Evolutionary conservation across 306 rosid genomes (phyloP), one percentile per base, ranked within the genome.

Genomic region (Fagus crenata): DNA sequence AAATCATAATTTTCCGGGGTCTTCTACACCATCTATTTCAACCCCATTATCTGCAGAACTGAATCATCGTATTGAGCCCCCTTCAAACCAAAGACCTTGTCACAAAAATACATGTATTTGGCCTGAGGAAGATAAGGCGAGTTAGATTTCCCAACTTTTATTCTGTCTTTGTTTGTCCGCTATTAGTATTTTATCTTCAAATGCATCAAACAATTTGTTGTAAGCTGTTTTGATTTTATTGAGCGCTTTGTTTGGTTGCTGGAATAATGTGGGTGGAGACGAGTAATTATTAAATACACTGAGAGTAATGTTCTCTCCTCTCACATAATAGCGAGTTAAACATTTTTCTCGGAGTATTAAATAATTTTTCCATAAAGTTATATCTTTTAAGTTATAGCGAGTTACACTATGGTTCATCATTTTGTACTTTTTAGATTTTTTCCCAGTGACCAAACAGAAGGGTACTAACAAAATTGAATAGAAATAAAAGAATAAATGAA

Each of bases 31-130:
- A 6, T 37, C 67, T 67, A 79, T 74, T 9, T 75, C 85, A 32
- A 79, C 69, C 78, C 22, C 80, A 55, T 77, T 81, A 15, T 46
- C 90, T 11, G 72, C 61, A 4, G 86, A 77, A 81, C 35, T 49
- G 72, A 71, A 68, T 22, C 75, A 81, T 84, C 84, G 72, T 51
- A 14, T 58, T 75, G 93, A 92, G 89, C 92, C 82, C 89, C 96
- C 97, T 92, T 92, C 97, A 84, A 87, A 67, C 96, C 93, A 90
- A 90, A 90, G 56, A 72, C 79, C 84, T 1, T 36, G 28, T 76
- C 80, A 73, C 59, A 84, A 78, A 37, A 53, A 64, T 65, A 8
- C 71, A 53, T 60, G 87, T 32, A 74, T 61, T 71, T 22, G 59
- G 17, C 60, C 53, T 2, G 86, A 84, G 78, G 82, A 84, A 79